phyloP scores from a whole-genome alignment of 768 basidiomycete species.

The Russula emetica region DNA sequence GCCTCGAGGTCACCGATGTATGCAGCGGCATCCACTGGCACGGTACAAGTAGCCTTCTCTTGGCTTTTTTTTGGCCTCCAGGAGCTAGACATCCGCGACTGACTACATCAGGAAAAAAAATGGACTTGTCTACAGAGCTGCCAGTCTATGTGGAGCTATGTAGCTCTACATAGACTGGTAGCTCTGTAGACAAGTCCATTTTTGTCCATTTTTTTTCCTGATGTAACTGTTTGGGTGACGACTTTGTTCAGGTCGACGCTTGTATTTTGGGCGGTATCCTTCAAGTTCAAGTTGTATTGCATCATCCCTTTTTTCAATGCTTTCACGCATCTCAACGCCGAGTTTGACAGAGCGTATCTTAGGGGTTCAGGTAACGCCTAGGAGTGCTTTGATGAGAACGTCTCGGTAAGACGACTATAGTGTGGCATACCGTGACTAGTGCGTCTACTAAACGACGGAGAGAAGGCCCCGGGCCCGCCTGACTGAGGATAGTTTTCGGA shows the following conservation, averaged over 20 bases:
- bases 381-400: slow-evolving; percentile 90
- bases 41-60: slow-evolving; percentile 33
- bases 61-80: slow-evolving; percentile 81
- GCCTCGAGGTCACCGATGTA: slow-evolving; percentile 95
- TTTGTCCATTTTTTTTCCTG: too few species aligned
- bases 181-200: too few species aligned
- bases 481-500: too few species aligned
- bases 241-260: slow-evolving; percentile 87
- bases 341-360: slow-evolving; percentile 90
- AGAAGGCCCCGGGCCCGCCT: too few species aligned
- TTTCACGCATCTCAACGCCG: slow-evolving; percentile 89
- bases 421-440: slow-evolving; percentile 60
- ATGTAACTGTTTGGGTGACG: slow-evolving; percentile 83
- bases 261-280: slow-evolving; percentile 92
- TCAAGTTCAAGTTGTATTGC: slow-evolving; percentile 76
- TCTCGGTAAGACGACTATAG: slow-evolving; percentile 83
- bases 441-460: slow-evolving; percentile 76
- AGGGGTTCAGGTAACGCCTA: slow-evolving; percentile 88
- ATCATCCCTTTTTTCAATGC: slow-evolving; percentile 89
- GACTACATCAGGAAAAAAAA: too few species aligned
- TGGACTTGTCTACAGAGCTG: too few species aligned
- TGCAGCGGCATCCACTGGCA: slow-evolving; percentile 27
- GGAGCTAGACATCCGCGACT: slow-evolving; percentile 72
- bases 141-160: too few species aligned
- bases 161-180: too few species aligned